phyloP scores from a whole-genome alignment of 805 yeast genomes.

The Millerago galiae region DNA sequence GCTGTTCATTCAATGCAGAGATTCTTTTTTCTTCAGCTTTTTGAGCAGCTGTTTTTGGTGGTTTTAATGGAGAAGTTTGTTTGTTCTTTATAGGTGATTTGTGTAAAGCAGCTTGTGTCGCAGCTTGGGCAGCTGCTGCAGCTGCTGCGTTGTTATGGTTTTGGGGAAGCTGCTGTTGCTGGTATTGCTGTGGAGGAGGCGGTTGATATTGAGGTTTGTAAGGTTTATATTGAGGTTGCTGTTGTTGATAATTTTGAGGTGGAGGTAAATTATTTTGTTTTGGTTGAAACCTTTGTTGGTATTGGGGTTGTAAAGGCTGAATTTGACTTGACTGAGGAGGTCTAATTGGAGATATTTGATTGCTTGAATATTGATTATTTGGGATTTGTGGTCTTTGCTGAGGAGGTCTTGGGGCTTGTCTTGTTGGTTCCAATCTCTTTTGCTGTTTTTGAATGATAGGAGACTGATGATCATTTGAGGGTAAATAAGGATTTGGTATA shows the following conservation, averaged over 20 bases:
- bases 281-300: conserved; percentile 3
- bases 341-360: conserved; percentile 9
- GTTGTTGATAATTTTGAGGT: conserved; percentile 2
- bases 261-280: conserved; percentile 1
- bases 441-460: conserved; percentile 8
- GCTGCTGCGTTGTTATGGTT: not conserved
- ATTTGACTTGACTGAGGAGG: conserved; percentile 11
- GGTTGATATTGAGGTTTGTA: not conserved
- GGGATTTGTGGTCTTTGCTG: conserved; percentile 9
- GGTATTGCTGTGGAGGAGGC: not conserved
- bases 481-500: conserved; percentile 20
- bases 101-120: conserved; percentile 30
- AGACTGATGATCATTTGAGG: conserved; percentile 1
- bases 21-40: conserved; percentile 44
- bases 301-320: conserved; percentile 18
- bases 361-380: conserved; percentile 1
- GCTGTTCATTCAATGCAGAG: conserved; percentile 74
- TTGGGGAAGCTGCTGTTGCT: not conserved
- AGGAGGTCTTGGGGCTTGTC: conserved; percentile 26
- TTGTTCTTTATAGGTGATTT: conserved; percentile 13
- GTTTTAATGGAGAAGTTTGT: conserved; percentile 10
- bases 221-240: not conserved
- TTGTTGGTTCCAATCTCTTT: conserved; percentile 20
- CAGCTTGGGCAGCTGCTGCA: conserved; percentile 25
- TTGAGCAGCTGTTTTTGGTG: conserved; percentile 26